These are phyloP conservation scores for Pestalotiopsis sp. DNA, from an alignment of 2,329 filamentous ascomycete species.

Conservation along the genomic window DNA sequence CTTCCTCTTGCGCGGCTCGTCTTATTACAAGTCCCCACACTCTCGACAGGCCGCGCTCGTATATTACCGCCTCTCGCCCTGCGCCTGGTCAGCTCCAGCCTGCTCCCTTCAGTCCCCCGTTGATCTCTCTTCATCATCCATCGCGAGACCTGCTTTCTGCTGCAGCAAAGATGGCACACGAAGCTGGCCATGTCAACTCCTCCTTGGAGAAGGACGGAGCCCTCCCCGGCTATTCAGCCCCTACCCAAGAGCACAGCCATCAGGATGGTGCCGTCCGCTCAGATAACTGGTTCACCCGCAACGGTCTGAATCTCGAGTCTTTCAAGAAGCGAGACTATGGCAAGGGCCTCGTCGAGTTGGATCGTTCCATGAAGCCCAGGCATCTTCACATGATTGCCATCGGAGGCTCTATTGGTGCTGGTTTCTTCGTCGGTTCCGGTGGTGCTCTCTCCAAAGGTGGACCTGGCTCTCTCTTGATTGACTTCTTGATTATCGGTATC, in stretches of 20 bases:
- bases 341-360: constrained; percentile 37
- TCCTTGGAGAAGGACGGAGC: constrained; percentile 33
- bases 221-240: constrained; percentile 25
- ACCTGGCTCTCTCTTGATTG: constrained; percentile 46
- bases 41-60: neutral
- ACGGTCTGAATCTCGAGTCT: constrained; percentile 43
- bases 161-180: constrained; percentile 25
- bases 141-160: neutral
- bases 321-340: constrained; percentile 43
- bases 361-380: constrained; percentile 47
- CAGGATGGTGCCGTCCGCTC: constrained; percentile 24
- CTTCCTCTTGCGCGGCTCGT: neutral
- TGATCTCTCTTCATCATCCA: neutral
- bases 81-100: neutral
- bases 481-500: constrained; percentile 58
- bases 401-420: constrained; percentile 57
- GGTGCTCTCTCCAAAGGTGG: constrained; percentile 50
- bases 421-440: constrained; percentile 65
- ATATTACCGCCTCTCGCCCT: neutral
- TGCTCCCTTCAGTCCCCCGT: neutral
- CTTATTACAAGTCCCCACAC: neutral
- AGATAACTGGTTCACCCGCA: constrained; percentile 39
- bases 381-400: constrained; percentile 58
- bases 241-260: constrained; percentile 7
- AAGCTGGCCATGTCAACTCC: constrained; percentile 23